Evolutionary conservation across 139 green algal species (phyloP).

Genomic region (Raphidocelis subcapitata): DNA sequence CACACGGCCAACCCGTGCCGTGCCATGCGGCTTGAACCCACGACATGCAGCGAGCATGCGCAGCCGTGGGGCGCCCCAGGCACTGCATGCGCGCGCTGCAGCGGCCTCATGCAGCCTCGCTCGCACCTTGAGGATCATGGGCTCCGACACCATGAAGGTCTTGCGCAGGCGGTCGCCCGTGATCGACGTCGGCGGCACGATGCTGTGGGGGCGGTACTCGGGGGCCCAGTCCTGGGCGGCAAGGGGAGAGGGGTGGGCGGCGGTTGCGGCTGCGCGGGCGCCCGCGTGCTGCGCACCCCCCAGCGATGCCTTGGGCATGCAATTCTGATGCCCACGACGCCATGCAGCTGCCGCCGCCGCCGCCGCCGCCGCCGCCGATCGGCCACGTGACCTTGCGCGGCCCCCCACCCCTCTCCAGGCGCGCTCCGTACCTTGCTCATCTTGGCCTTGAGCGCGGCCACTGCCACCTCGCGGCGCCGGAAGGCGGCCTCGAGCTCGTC

Average conservation of each 20-base stretch:
- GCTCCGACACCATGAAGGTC: constrained; percentile 22
- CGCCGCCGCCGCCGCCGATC: neutral
- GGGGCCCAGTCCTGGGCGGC: constrained; percentile 33
- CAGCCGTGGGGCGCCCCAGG: neutral
- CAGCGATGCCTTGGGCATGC: too few species aligned
- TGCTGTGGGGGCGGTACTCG: constrained; percentile 35
- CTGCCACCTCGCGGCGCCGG: constrained; percentile 25
- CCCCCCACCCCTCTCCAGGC: too few species aligned
- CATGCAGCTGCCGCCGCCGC: neutral
- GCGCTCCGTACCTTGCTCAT: constrained; percentile 11
- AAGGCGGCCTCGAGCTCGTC: constrained; percentile 18
- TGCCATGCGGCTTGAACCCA: neutral
- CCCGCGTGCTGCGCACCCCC: too few species aligned
- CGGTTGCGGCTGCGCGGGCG: too few species aligned
- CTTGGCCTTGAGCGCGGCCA: constrained; percentile 30
- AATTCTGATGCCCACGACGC: too few species aligned
- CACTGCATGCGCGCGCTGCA: neutral
- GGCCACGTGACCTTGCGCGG: too few species aligned
- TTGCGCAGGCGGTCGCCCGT: constrained; percentile 22
- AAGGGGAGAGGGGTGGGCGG: too few species aligned
- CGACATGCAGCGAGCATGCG: neutral
- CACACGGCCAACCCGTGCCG: neutral
- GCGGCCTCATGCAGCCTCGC: too few species aligned
- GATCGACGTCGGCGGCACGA: constrained; percentile 35
- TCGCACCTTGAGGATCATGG: constrained; percentile 37